Evolutionary conservation across 2,329 filamentous ascomycete species (phyloP).

Genomic region (Bipolaris victoriae): DNA sequence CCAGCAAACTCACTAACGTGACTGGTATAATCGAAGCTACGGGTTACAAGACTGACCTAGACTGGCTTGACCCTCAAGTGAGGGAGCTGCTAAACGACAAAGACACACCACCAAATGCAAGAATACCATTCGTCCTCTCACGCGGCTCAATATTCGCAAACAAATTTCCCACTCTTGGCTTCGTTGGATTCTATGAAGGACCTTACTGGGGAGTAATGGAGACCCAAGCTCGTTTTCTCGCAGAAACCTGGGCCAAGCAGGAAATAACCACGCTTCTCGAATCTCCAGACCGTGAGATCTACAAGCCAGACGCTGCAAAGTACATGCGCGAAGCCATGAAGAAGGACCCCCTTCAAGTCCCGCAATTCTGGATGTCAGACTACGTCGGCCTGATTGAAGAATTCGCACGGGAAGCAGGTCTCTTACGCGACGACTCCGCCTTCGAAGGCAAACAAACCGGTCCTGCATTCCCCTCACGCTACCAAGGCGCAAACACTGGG

Average conservation of each 20-base stretch:
- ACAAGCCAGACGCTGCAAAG: slow-evolving; percentile 28
- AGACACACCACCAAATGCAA: slow-evolving; percentile 60
- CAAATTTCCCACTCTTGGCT: slow-evolving; percentile 69
- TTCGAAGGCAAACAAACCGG: slow-evolving; percentile 57
- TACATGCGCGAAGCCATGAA: slow-evolving; percentile 55
- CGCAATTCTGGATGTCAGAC: slow-evolving; percentile 84
- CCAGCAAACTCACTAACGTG: slow-evolving; percentile 17
- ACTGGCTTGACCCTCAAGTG: slow-evolving; percentile 66
- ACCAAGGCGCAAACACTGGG: slow-evolving; percentile 36
- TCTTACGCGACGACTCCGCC: slow-evolving; percentile 53
- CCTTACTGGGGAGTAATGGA: slow-evolving; percentile 89
- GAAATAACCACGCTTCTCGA: slow-evolving; percentile 26
- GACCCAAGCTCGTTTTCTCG: slow-evolving; percentile 77
- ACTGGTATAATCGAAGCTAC: slow-evolving; percentile 74
- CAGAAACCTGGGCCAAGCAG: slow-evolving; percentile 62
- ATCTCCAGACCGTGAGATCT: not conserved
- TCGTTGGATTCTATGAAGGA: slow-evolving; percentile 83
- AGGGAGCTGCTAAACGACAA: slow-evolving; percentile 62
- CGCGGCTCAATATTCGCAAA: slow-evolving; percentile 70
- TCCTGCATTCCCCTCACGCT: slow-evolving; percentile 48
- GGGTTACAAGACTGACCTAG: slow-evolving; percentile 71
- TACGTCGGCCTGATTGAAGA: slow-evolving; percentile 78
- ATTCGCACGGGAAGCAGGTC: slow-evolving; percentile 64
- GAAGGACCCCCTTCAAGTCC: slow-evolving; percentile 51
- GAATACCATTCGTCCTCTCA: slow-evolving; percentile 62